Evolutionary conservation across 2,329 filamentous ascomycete species (phyloP).

Genomic region (Chaetothyriales sp.): DNA sequence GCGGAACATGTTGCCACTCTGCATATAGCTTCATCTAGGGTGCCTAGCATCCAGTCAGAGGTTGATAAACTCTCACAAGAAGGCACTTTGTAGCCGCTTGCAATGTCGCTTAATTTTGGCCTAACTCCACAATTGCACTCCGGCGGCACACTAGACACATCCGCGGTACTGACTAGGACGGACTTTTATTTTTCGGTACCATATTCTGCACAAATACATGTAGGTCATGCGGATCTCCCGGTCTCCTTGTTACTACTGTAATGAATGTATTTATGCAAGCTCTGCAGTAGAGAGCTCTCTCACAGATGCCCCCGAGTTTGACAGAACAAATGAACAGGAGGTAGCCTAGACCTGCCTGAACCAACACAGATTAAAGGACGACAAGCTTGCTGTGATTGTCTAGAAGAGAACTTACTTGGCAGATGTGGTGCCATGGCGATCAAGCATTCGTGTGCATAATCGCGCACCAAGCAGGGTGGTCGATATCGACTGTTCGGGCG

Average conservation of each 20-base stretch:
- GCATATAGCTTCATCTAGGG: not conserved
- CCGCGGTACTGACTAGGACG: not conserved
- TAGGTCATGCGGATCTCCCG: not conserved
- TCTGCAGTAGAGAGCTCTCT: not conserved
- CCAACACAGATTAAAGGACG: no score
- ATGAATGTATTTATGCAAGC: no score
- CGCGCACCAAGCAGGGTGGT: no score
- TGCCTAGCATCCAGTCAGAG: not conserved
- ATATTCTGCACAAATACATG: not conserved
- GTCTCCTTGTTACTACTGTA: not conserved
- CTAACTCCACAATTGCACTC: not conserved
- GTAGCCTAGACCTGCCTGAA: not conserved
- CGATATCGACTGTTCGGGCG: not conserved
- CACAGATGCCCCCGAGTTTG: not conserved
- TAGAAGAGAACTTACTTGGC: no score
- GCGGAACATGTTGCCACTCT: not conserved
- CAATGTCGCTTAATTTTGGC: not conserved
- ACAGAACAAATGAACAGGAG: not conserved
- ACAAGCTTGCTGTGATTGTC: not conserved
- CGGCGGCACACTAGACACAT: not conserved
- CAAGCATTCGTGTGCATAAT: no score
- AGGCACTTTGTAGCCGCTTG: not conserved
- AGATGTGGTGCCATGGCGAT: no score
- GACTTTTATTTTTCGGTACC: not conserved
- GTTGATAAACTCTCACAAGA: not conserved